Conservation (phyloP, 805 yeast genomes). For the Huiozyma sinensis region DNA sequence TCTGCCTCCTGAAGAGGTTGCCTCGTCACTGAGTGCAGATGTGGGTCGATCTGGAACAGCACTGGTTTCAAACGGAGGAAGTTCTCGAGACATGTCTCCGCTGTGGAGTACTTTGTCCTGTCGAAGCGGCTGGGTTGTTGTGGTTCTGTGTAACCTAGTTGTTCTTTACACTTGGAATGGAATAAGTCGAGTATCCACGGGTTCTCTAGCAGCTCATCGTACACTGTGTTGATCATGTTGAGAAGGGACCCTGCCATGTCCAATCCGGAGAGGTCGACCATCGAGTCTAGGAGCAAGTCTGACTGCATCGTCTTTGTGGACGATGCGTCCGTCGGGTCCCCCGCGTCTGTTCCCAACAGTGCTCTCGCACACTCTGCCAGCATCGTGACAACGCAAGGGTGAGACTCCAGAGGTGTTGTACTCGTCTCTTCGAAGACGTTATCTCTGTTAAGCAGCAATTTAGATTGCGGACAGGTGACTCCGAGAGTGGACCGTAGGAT, state of each 20-base stretch:
- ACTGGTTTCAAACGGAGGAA: slow-evolving; percentile 6
- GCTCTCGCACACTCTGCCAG: slow-evolving; percentile 6
- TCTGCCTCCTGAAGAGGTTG: slow-evolving; percentile 3
- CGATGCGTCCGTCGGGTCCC: neutral
- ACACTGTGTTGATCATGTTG: slow-evolving; percentile 6
- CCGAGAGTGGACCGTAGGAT: slow-evolving; percentile 3
- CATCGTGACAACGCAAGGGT: slow-evolving; percentile 1
- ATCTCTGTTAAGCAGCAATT: too few relatives aligned
- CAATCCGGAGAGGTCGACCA: slow-evolving; percentile 5
- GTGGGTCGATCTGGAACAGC: slow-evolving; percentile 1
- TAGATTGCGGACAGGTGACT: too few relatives aligned
- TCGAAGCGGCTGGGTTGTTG: slow-evolving; percentile 6
- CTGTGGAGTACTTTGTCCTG: slow-evolving; percentile 8
- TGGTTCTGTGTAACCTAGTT: slow-evolving; percentile 2
- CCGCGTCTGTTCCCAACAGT: slow-evolving; percentile 6
- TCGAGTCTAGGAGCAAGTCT: slow-evolving; percentile 5
- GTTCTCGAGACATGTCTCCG: slow-evolving; percentile 4
- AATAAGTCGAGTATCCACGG: slow-evolving; percentile 13
- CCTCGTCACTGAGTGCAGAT: neutral
- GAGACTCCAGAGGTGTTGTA: too few relatives aligned
- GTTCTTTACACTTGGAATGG: neutral
- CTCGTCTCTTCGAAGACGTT: too few relatives aligned
- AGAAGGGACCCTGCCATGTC: slow-evolving; percentile 8
- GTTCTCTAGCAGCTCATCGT: slow-evolving; percentile 7
- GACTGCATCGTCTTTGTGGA: slow-evolving; percentile 1